Conservation (phyloP, 495 filamentous ascomycete species). For the Tuber umbilicatum region DNA sequence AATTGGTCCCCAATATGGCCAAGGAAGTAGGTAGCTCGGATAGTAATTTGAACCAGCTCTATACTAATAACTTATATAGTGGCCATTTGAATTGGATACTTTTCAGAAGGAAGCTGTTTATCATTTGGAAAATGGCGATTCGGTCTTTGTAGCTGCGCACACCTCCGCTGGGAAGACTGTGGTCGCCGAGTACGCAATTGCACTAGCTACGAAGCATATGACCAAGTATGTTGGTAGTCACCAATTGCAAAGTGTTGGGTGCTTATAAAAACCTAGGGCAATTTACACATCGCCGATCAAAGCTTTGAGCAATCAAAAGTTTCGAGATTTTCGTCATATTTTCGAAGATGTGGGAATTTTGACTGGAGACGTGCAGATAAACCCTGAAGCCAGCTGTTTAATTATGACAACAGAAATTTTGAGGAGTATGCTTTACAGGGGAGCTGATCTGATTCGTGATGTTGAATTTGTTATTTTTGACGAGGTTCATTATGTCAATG, state of each 20-base stretch:
- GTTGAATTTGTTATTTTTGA: slow-evolving; percentile 99
- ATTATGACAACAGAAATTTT: slow-evolving; percentile 99
- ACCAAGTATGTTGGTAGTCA: slow-evolving; percentile 55
- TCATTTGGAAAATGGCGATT: slow-evolving; percentile 92
- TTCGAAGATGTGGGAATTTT: slow-evolving; percentile 96
- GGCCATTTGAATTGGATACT: slow-evolving; percentile 94
- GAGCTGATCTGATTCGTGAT: slow-evolving; percentile 90
- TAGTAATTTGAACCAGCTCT: neutral
- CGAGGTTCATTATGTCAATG: slow-evolving; percentile 98
- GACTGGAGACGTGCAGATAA: slow-evolving; percentile 96
- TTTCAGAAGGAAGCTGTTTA: slow-evolving; percentile 99
- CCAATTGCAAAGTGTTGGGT: neutral
- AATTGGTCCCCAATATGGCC: slow-evolving; percentile 93
- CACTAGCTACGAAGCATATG: slow-evolving; percentile 92
- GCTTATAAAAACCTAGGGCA: slow-evolving; percentile 46
- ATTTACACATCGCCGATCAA: slow-evolving; percentile 99
- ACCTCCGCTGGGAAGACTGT: slow-evolving; percentile 98
- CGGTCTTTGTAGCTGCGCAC: slow-evolving; percentile 97
- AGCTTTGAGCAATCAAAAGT: slow-evolving; percentile 97
- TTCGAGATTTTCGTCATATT: slow-evolving; percentile 78
- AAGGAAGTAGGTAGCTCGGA: slow-evolving; percentile 48
- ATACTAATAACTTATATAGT: slow-evolving; percentile 43
- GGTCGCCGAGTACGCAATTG: slow-evolving; percentile 96
- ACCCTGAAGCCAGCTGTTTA: slow-evolving; percentile 92
- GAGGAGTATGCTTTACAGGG: slow-evolving; percentile 95